Evolutionary conservation across 1,139 yeast species (phyloP).

Genomic region (Saccharomyces uvarum): DNA sequence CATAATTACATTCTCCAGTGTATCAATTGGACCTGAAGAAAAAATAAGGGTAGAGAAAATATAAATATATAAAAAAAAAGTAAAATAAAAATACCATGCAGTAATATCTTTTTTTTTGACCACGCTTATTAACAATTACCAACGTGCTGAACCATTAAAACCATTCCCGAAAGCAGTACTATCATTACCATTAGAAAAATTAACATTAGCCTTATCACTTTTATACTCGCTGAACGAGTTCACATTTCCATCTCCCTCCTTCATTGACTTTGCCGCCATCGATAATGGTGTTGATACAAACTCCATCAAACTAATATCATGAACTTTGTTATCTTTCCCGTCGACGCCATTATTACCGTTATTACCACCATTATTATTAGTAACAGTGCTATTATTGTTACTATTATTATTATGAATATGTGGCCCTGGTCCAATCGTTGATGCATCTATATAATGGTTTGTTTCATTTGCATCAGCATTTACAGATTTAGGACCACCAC

Average conservation of each 20-base stretch:
- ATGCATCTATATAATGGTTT: background rate
- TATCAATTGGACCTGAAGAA: background rate
- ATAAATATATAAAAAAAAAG: background rate
- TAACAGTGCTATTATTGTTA: conserved; percentile 2
- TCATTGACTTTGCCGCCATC: conserved; percentile 3
- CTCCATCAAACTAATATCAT: conserved; percentile 9
- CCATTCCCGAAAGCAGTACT: conserved; percentile 5
- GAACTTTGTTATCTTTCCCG: conserved; percentile 3
- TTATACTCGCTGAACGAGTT: conserved; percentile 1
- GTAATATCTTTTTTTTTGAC: background rate
- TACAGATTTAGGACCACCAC: conserved; percentile 62
- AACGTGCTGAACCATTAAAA: conserved; percentile 10
- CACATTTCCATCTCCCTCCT: background rate
- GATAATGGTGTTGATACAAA: conserved; percentile 9
- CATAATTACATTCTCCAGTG: background rate
- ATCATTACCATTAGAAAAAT: conserved; percentile 5
- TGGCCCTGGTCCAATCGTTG: background rate
- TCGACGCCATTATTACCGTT: background rate
- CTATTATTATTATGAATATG: conserved; percentile 1
- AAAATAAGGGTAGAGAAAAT: background rate
- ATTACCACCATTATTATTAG: conserved; percentile 3
- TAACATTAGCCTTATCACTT: conserved; percentile 6
- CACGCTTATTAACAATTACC: conserved; percentile 12
- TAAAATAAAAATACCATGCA: background rate
- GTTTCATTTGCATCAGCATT: conserved; percentile 5